Percentiles rank a stretch among this genome's conserved stretches.
Conservation (phyloP, 2,329 filamentous ascomycete genomes). For the Cladosporium velox region DNA sequence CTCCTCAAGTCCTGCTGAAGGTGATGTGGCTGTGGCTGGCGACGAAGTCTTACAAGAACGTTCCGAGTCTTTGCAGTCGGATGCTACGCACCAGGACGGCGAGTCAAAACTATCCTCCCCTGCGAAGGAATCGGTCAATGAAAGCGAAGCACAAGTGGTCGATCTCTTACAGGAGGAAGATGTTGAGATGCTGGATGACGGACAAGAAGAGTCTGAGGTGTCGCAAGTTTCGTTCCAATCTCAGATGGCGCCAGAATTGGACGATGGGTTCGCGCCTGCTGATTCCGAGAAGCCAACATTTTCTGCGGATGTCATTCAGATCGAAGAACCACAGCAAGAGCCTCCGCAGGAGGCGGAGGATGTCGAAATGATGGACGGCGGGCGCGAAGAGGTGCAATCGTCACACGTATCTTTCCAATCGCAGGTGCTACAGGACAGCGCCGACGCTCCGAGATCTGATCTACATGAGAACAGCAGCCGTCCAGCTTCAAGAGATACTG, state of each 20-base stretch:
- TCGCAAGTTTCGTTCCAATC: slow-evolving; percentile 2
- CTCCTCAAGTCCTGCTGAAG: neutral
- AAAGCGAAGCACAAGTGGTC: neutral
- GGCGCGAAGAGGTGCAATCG: neutral
- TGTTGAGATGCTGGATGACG: neutral
- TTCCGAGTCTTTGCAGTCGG: neutral
- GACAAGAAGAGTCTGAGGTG: neutral
- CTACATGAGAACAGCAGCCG: neutral
- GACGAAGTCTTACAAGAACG: neutral
- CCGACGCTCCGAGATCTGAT: neutral
- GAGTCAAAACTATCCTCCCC: neutral
- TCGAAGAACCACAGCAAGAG: neutral
- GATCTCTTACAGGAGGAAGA: neutral
- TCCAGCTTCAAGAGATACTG: slow-evolving; percentile 3
- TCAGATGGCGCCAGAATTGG: neutral
- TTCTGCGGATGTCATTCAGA: neutral
- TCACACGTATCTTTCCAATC: slow-evolving; percentile 5
- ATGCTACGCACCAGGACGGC: neutral
- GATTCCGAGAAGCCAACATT: neutral
- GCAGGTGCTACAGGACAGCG: neutral
- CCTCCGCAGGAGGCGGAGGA: neutral
- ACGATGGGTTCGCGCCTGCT: neutral
- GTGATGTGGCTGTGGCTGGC: neutral
- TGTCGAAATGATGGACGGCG: neutral
- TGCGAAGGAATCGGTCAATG: neutral